Conservation (phyloP, 805 yeast genomes). For the Candida piceae region DNA sequence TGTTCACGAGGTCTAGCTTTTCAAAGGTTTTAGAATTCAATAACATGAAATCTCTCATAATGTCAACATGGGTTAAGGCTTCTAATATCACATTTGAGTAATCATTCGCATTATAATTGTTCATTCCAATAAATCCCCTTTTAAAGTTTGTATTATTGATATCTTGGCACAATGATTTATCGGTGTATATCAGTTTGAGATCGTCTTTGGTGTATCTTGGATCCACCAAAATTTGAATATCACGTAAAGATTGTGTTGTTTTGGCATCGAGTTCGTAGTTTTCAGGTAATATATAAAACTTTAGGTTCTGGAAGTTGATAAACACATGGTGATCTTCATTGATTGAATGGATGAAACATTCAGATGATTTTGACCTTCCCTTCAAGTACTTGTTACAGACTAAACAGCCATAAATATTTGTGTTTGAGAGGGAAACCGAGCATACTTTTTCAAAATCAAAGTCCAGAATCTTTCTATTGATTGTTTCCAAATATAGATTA, state of each 20-base stretch:
- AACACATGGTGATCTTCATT: slow-evolving; percentile 59
- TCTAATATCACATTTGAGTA: slow-evolving; percentile 57
- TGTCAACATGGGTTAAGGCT: slow-evolving; percentile 46
- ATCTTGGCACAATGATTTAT: slow-evolving; percentile 31
- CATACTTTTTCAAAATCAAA: slow-evolving; percentile 71
- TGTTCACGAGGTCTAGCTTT: slow-evolving; percentile 35
- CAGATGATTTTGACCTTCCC: slow-evolving; percentile 60
- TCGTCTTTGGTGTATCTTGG: slow-evolving; percentile 43
- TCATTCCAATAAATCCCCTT: slow-evolving; percentile 66
- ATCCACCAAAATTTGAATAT: slow-evolving; percentile 45
- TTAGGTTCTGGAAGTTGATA: slow-evolving; percentile 46
- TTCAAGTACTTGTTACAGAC: slow-evolving; percentile 69
- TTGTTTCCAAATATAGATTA: slow-evolving; percentile 34
- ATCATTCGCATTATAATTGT: slow-evolving; percentile 45
- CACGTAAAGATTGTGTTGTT: slow-evolving; percentile 36
- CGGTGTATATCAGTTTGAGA: slow-evolving; percentile 27
- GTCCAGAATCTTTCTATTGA: slow-evolving; percentile 44
- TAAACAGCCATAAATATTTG: slow-evolving; percentile 67
- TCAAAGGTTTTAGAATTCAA: slow-evolving; percentile 16
- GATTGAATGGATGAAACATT: slow-evolving; percentile 64
- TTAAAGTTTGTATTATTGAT: slow-evolving; percentile 40
- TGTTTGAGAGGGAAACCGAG: slow-evolving; percentile 52
- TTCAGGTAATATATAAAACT: slow-evolving; percentile 61
- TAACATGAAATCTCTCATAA: slow-evolving; percentile 44
- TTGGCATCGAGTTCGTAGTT: slow-evolving; percentile 35